Base-by-base conservation (phyloP, 257 asterid species). In the Datura wrightii region DNA sequence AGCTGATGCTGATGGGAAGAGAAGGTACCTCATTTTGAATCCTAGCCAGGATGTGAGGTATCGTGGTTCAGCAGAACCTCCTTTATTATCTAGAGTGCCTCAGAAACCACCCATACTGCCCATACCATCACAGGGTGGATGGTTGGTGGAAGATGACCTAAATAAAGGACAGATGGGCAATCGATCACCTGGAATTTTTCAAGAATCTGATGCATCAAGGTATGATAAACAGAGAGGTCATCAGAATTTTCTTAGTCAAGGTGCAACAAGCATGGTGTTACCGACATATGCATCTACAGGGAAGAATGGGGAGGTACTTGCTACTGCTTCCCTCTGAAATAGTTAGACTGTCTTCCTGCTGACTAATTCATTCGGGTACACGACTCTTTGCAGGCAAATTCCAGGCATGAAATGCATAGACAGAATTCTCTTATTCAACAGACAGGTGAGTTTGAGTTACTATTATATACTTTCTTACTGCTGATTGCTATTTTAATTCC, bases 281-380 rank as follows among this genome's bases (percentile, higher is more conserved):
- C 60, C 85, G 15, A 74, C 89, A 34, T 90, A 87, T 83, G 86
- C n/a, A 65, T 80, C 90, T 63, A 92, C 89, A 87, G 89, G 72
- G n/a, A 93, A 88, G 86, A 89, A 83, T 55, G 97, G 89, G 82
- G 99, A 94, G 98, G 99, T 95, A 76, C 66, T 60, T 37, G 42
- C 66, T 65, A 82, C 70, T 74, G 52, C 48, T 31, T 52, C 63
- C 31, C 42, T 78, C 63, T 34, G 82, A 78, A 78, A 78, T 78
- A 52, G 48, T 15, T 78, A 50, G 55, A 52, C 48, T 78, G 63
- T 56, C 65, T 39, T 52, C 31, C 48, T 80, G 56, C 83, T 7
- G 85, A 10, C 70, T 56, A 58, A 56, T 69, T 82, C 84, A 52
- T 84, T 42, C 70, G 16, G 36, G 59, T 48, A 39, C 79, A 18